These are phyloP conservation scores for Panicum miliaceum DNA, from an alignment of 176 grass and related monocot species.

Conservation along the genomic window DNA sequence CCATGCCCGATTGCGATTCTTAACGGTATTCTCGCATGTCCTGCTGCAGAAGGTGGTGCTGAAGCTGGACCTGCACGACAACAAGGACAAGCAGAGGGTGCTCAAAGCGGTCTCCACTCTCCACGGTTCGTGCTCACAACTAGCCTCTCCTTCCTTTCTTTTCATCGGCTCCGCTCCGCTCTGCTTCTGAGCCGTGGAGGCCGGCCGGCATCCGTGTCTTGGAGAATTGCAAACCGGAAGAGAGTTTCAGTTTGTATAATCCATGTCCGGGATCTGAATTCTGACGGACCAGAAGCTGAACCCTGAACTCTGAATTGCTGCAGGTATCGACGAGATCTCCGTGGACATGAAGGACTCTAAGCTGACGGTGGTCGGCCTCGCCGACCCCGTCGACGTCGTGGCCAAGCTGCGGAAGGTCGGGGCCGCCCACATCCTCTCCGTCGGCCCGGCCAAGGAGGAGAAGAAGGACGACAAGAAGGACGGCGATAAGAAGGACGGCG, in stretches of 20 bases:
- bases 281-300: background rate
- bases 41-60: conserved; percentile 64
- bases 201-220: background rate
- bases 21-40: background rate
- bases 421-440: conserved; percentile 36
- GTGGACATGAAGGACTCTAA: conserved; percentile 77
- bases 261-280: background rate
- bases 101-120: conserved; percentile 67
- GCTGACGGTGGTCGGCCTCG: conserved; percentile 66
- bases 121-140: conserved; percentile 32
- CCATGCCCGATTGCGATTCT: background rate
- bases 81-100: conserved; percentile 79
- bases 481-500: background rate
- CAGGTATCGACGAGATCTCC: conserved; percentile 66
- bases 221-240: background rate
- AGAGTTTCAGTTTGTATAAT: background rate
- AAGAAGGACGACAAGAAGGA: conserved; percentile 57
- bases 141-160: background rate
- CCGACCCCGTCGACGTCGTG: conserved; percentile 67
- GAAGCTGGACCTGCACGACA: conserved; percentile 79
- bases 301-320: no score
- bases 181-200: background rate
- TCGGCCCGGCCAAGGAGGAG: conserved; percentile 52
- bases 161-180: no score
- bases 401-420: conserved; percentile 55